Conservation (phyloP, 23 red algal genomes). For the Gracilariopsis chorda region DNA sequence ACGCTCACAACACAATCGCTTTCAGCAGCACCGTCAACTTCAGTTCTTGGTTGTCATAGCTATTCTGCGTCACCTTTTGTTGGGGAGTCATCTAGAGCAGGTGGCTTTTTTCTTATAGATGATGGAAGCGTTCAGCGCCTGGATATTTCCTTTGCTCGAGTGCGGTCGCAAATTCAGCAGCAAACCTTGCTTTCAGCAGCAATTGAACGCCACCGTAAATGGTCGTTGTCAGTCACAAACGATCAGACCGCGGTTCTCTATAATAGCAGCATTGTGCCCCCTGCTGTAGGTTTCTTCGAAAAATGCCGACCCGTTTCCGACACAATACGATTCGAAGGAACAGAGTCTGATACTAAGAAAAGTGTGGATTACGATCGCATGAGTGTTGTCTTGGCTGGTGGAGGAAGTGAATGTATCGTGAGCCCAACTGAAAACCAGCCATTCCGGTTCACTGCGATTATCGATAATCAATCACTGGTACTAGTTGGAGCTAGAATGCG, state of each 20-base stretch:
- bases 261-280: background rate
- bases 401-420: conserved; percentile 49
- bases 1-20: background rate
- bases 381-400: conserved; percentile 24
- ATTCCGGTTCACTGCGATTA: conserved; percentile 26
- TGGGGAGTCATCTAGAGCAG: background rate
- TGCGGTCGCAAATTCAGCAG: conserved; percentile 5
- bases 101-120: conserved; percentile 44
- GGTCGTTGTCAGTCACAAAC: background rate
- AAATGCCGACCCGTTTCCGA: conserved; percentile 50
- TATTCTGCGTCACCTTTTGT: background rate
- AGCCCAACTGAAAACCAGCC: conserved; percentile 24
- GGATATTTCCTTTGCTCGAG: background rate
- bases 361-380: conserved; percentile 17
- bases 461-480: conserved; percentile 26
- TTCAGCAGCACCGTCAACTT: background rate
- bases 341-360: background rate
- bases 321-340: background rate
- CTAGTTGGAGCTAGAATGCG: conserved; percentile 60
- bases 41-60: background rate
- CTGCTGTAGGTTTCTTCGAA: conserved; percentile 58
- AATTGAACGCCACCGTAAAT: conserved; percentile 9
- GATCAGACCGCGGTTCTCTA: background rate
- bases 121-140: conserved; percentile 57
- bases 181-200: conserved; percentile 3